Base-by-base conservation (phyloP, 805 yeast species). In the Candida koratica region DNA sequence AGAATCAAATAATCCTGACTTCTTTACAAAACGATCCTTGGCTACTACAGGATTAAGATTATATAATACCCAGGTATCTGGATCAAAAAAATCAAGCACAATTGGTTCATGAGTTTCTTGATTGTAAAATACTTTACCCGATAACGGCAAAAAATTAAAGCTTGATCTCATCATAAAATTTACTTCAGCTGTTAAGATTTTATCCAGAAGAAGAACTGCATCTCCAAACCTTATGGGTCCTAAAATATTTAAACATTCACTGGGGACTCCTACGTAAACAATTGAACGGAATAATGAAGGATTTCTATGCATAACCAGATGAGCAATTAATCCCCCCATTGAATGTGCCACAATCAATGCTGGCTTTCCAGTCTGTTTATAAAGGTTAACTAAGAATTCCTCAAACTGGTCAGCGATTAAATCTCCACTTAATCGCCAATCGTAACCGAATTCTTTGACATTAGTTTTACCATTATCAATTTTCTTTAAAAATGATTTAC, bases 291-390 rank as follows among this genome's bases (percentile, higher is more conserved):
- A 73, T 28, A 87, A 56, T 10, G 72, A 60, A 0, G 95, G 88
- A 40, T 77, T 72, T 34, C 64, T 62, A 36, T 81, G 83, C 69
- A 89, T 64, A 0, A 83, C 86, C 38, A 82, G 80, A 52, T 87
- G 96, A 0, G 95, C 78, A 5, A 89, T 72, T 22, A 89, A 53
- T 0, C 97, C 97, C 36, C 97, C 97, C 96, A 89, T 88, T 0
- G 96, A 87, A 56, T 89, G 97, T 0, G 93, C 93, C 35, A 89
- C 76, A 1, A 89, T 77, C 17, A 81, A 60, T 0, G 80, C 71
- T 9, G 84, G 87, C 42, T 73, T 72, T 12, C 76, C 77, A 0
- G 73, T 73, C 17, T 58, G 49, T 8, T 64, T 54, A 30, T 73
- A 67, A 17, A 86, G 60, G 5, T 64, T 51, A 13, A 48, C 47